Conservation (phyloP, 352 stramenopile genomes). For the Globisporangium takayamanum region DNA sequence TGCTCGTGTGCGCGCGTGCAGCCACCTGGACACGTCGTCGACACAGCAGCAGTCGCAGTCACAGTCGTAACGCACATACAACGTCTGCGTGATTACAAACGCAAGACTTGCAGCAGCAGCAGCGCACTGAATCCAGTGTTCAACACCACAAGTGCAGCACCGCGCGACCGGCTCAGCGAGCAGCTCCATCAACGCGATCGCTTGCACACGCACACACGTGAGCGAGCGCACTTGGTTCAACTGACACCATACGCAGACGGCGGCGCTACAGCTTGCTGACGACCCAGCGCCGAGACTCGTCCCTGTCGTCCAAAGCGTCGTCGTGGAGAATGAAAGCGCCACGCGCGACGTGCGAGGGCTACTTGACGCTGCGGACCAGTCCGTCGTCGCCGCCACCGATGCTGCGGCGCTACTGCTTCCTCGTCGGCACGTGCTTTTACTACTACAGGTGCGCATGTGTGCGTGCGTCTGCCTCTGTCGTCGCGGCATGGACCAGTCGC, state of each 20-base stretch:
- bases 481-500: neutral
- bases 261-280: slow-evolving; percentile 11
- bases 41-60: too few species aligned
- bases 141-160: neutral
- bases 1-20: neutral
- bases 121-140: too few species aligned
- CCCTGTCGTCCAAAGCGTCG: neutral
- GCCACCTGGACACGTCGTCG: neutral
- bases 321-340: slow-evolving; percentile 65
- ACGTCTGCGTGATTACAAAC: too few species aligned
- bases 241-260: slow-evolving; percentile 10
- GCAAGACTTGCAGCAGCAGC: neutral
- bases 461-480: neutral
- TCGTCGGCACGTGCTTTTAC: slow-evolving; percentile 83
- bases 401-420: slow-evolving; percentile 83
- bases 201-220: neutral
- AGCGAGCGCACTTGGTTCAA: neutral
- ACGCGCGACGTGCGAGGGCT: slow-evolving; percentile 78
- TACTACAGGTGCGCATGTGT: slow-evolving; percentile 55
- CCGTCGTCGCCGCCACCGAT: slow-evolving; percentile 83
- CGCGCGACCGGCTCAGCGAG: neutral
- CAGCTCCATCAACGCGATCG: neutral
- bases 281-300: slow-evolving; percentile 9
- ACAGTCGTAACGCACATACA: neutral
- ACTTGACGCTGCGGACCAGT: slow-evolving; percentile 81